phyloP scores from a whole-genome alignment of 2,329 filamentous ascomycete species.

The Trichoderma simmonsii region DNA sequence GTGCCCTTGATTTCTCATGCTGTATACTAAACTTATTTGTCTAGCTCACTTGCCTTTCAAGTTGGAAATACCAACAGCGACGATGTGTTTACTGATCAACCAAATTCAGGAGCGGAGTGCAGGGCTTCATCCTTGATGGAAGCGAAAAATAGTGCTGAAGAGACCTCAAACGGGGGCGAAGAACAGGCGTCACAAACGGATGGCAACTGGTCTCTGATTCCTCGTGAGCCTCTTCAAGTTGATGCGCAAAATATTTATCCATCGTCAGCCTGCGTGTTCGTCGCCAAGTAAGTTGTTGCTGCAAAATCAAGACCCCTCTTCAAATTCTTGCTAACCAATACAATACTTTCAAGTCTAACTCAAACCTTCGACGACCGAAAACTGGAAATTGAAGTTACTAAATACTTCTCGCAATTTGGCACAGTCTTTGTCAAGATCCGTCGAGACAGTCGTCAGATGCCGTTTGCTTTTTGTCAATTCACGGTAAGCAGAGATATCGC shows the following conservation, averaged over 20 bases:
- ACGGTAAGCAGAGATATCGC: conserved; percentile 44
- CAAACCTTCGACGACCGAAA: conserved; percentile 47
- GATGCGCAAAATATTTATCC: conserved; percentile 54
- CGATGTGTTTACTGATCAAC: conserved; percentile 12
- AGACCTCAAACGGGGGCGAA: background rate
- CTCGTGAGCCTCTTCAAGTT: conserved; percentile 24
- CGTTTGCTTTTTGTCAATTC: conserved; percentile 62
- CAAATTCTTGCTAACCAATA: conserved; percentile 18
- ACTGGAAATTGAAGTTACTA: conserved; percentile 52
- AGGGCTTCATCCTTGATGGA: background rate
- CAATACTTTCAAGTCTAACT: conserved; percentile 44
- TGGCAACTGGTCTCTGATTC: background rate
- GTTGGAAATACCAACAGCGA: conserved; percentile 6
- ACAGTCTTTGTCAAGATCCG: conserved; percentile 62
- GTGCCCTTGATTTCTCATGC: background rate
- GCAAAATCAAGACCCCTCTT: no score
- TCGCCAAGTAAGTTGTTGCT: conserved; percentile 58
- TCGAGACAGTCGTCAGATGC: conserved; percentile 56
- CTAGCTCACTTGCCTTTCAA: conserved; percentile 17
- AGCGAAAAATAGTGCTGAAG: background rate
- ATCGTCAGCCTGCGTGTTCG: conserved; percentile 58
- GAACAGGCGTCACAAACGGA: background rate
- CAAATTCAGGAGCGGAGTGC: background rate
- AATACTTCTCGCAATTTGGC: conserved; percentile 53
- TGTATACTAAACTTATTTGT: background rate